A percentile compares a stretch with the other conserved stretches of the same genome.
Evolutionary conservation across 2,329 filamentous ascomycete species (phyloP).

Genomic region (Aspergillus latus): DNA sequence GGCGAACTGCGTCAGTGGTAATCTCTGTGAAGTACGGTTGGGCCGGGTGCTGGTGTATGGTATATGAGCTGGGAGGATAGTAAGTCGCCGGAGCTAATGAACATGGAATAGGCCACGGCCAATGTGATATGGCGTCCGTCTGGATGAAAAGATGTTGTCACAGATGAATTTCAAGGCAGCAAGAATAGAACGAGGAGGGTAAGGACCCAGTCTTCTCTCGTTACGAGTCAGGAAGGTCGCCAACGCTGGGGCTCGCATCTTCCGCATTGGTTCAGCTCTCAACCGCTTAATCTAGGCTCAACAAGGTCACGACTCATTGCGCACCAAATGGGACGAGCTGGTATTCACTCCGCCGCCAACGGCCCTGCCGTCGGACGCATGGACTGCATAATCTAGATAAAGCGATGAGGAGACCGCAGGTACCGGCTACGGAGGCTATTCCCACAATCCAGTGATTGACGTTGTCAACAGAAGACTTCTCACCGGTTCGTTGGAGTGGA

Average conservation of each 20-base stretch:
- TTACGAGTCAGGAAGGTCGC: no score
- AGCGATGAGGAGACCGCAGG: slow-evolving; percentile 16
- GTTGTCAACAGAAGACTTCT: neutral
- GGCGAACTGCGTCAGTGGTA: no score
- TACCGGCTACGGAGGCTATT: slow-evolving; percentile 15
- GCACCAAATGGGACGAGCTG: slow-evolving; percentile 19
- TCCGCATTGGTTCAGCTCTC: neutral
- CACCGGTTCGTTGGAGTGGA: slow-evolving; percentile 15
- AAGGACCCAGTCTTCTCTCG: no score
- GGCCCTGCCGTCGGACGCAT: slow-evolving; percentile 5
- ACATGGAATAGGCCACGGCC: no score
- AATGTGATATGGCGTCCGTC: no score
- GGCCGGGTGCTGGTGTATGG: no score
- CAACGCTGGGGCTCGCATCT: neutral
- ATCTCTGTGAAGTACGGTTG: no score
- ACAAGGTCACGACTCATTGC: neutral
- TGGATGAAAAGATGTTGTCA: no score
- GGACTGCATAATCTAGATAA: slow-evolving; percentile 15
- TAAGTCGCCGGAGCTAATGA: no score
- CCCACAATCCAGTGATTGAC: slow-evolving; percentile 16
- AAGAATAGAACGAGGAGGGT: no score
- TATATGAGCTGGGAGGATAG: no score
- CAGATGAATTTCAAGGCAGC: no score
- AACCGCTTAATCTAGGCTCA: neutral
- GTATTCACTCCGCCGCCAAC: slow-evolving; percentile 16